phyloP scores from a whole-genome alignment of 2,329 filamentous ascomycete species.

The Hypoxylon sp. region DNA sequence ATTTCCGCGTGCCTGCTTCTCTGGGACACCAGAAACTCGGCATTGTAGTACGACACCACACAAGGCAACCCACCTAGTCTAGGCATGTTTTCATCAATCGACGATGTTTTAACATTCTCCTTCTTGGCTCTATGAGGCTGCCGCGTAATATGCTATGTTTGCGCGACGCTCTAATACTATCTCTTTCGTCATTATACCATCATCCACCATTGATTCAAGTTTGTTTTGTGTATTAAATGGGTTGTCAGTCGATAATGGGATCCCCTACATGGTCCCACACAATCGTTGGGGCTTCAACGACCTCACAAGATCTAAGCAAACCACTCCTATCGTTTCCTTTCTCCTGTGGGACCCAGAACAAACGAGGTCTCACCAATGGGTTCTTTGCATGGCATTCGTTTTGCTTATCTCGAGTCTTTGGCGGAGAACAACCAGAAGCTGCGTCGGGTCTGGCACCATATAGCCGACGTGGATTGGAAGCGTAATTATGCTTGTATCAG shows the following conservation, averaged over 20 bases:
- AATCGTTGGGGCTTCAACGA: conserved; percentile 48
- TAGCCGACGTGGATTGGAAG: conserved; percentile 49
- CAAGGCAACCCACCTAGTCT: conserved; percentile 43
- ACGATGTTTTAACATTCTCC: conserved; percentile 40
- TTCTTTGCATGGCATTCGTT: conserved; percentile 49
- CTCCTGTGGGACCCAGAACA: conserved; percentile 37
- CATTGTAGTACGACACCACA: conserved; percentile 50
- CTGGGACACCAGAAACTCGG: conserved; percentile 49
- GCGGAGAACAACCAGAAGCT: conserved; percentile 37
- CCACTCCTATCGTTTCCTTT: conserved; percentile 25
- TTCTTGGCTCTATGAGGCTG: conserved; percentile 45
- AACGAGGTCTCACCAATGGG: conserved; percentile 49
- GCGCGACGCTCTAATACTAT: neutral
- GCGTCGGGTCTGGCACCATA: conserved; percentile 34
- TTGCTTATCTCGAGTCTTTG: conserved; percentile 49
- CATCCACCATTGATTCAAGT: conserved; percentile 17
- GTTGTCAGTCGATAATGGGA: conserved; percentile 48
- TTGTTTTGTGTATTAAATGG: conserved; percentile 37
- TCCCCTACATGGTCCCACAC: conserved; percentile 49
- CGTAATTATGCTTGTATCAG: conserved; percentile 49
- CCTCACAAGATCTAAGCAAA: conserved; percentile 51
- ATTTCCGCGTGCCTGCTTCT: conserved; percentile 51
- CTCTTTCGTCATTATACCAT: conserved; percentile 1
- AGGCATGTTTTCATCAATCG: conserved; percentile 38
- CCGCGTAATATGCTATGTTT: conserved; percentile 43